Base-by-base conservation (phyloP, 805 yeast species). In the Wickerhamomyces chambardii region DNA sequence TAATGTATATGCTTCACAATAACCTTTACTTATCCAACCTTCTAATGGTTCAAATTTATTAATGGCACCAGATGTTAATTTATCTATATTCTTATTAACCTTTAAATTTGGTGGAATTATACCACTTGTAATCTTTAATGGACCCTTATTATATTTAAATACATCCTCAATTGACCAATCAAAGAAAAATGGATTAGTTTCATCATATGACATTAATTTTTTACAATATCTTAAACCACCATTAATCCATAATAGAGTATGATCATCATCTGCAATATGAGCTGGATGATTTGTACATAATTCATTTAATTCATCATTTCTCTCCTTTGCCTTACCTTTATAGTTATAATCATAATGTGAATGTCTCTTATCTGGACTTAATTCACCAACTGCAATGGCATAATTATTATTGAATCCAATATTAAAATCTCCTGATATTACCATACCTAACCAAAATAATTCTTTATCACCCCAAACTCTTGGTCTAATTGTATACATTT, bases 281-380 rank as follows among this genome's bases (percentile, higher is more conserved):
- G 71, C 76, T 2, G 80, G 80, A 44, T 73, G 78, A 25, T 73
- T 70, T 1, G 75, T 61, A 46, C 79, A 73, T 18, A 70, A 45
- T 44, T 68, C 77, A 10, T 33, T 36, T 6, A 28, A 15, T 12
- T 24, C 27, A 12, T 24, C n/a, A 24, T 4, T 24, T 11, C 12
- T 11, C 2, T 7, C 22, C 22, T 19, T 19, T 19, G 7, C 10
- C 10, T 19, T 19, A 17, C 31, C 21, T 28, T 30, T 15, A 2
- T 22, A 17, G 2, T 17, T 11, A 4, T 29, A 5, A 15, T 35
- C 36, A 32, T 32, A 39, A 33, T 41, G 42, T 2, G 44, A 36
- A 15, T 28, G 32, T 2, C n/a, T 4, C 2, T 18, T 9, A 11
- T 11, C 58, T 64, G 36, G 44, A 10, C 42, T 39, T 11, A 57